Evolutionary conservation across 768 basidiomycete species (phyloP), one percentile per base, ranked within the genome.

Genomic region (Heimioporus sp.): DNA sequence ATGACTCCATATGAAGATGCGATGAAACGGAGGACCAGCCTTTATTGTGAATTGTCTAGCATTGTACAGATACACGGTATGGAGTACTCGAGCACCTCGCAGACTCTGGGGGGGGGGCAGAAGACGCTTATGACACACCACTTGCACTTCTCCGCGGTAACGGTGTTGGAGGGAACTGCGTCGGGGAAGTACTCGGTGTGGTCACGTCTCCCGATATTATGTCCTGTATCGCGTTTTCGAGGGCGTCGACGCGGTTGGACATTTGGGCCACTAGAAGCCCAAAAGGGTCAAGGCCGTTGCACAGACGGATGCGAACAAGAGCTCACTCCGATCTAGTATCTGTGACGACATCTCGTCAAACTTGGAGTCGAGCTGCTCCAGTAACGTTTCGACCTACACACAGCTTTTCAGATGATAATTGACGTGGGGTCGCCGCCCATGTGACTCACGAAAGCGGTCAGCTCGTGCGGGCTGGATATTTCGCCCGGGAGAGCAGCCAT

Each of bases 271-370:
- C 94, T 96, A 64, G 34, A 19, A 46, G 48, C 20, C 52, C 50
- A 37, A 56, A 45, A 45, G 47, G 57, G 58, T 31, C 24, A 28
- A 28, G 52, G 53, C 17, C 15, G 12, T 36, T 16, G 32, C 15
- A 11, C 44, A 15, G 30, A 37, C 21, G 37, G 37, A 48, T 38
- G 37, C 43, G 35, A 48, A 57, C 11, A 41, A 44, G 41, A 64
- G 35, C 35, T 16, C 35, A 92, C 89, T 91, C 61, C 87, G 78
- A 51, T 90, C 87, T 55, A 96, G 77, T 56, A 97, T 90, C 66
- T 95, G 89, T 17, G 77, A 77, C 31, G 92, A 95, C 92, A 95
- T 95, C 47, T 92, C 88, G 60, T 96, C 92, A 62, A 97, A 96
- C 56, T 90, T 90, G 43, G 80, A 61, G 62, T 97, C 93, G n/a